Conservation (phyloP, 768 basidiomycete species). For the Rickenella mellea region DNA sequence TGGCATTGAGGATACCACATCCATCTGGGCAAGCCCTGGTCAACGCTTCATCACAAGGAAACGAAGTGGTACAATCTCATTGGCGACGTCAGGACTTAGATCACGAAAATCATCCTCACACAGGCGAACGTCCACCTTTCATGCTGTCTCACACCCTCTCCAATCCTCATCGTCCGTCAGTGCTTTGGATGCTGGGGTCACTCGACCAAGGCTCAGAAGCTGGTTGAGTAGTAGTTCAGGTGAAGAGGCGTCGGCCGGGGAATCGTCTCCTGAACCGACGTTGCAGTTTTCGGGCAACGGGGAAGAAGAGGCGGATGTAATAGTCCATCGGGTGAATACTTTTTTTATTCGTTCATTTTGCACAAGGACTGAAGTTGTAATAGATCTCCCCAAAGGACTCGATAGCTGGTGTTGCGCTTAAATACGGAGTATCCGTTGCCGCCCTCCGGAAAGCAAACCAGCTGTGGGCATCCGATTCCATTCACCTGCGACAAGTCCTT, state of each 20-base stretch:
- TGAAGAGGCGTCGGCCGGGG: too few species aligned
- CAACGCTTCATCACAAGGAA: too few species aligned
- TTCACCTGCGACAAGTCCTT: constrained; percentile 77
- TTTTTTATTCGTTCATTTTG: not conserved
- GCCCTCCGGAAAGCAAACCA: constrained; percentile 84
- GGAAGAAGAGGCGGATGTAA: constrained; percentile 39
- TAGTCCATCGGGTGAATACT: constrained; percentile 47
- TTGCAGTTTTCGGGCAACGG: not conserved
- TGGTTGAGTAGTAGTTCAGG: not conserved
- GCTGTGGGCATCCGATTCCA: constrained; percentile 87
- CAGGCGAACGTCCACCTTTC: too few species aligned
- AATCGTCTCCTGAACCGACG: not conserved
- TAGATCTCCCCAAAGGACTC: constrained; percentile 73
- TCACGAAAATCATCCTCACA: too few species aligned
- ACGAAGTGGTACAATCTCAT: too few species aligned
- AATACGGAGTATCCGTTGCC: constrained; percentile 78
- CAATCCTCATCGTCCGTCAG: too few species aligned
- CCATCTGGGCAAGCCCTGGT: too few species aligned
- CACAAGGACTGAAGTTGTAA: not conserved
- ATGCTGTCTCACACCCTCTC: too few species aligned
- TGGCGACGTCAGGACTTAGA: too few species aligned
- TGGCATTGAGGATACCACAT: too few species aligned
- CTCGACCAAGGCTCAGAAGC: not conserved
- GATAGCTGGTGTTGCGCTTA: constrained; percentile 78
- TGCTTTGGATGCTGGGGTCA: not conserved